Conservation (phyloP, 306 rosid species). For the Vigna radiata region DNA sequence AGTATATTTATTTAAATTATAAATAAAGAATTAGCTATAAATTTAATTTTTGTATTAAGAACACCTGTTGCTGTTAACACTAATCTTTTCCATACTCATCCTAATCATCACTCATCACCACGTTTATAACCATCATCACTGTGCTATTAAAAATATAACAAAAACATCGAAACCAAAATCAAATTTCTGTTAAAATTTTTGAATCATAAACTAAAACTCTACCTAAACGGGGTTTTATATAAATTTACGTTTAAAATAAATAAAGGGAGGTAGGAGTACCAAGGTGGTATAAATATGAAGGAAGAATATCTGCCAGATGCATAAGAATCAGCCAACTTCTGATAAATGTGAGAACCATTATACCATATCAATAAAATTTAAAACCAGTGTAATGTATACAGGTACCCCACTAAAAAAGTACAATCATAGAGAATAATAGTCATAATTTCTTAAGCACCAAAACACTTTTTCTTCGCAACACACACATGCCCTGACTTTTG, state of each 20-base stretch:
- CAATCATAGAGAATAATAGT: slow-evolving; percentile 54
- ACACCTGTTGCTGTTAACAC: no score
- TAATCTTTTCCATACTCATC: no score
- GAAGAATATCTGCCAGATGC: slow-evolving; percentile 26
- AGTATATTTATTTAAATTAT: no score
- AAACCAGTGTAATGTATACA: slow-evolving; percentile 55
- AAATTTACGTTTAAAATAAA: background rate
- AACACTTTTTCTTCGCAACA: slow-evolving; percentile 54
- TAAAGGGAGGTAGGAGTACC: background rate
- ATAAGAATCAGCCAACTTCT: slow-evolving; percentile 41
- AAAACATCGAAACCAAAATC: no score
- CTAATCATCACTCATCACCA: no score
- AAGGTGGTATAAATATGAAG: background rate
- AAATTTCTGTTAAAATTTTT: no score
- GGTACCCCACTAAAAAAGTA: slow-evolving; percentile 58
- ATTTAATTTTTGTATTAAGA: no score
- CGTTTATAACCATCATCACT: no score
- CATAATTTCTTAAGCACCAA: slow-evolving; percentile 72
- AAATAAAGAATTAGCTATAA: no score
- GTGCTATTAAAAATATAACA: no score
- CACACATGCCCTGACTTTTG: slow-evolving; percentile 50
- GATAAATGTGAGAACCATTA: slow-evolving; percentile 67
- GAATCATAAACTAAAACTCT: no score
- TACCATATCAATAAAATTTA: slow-evolving; percentile 59
- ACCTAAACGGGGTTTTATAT: no score